Evolutionary conservation across 148 eudicot species (phyloP).

Genomic region (Chenopodium suecicum): DNA sequence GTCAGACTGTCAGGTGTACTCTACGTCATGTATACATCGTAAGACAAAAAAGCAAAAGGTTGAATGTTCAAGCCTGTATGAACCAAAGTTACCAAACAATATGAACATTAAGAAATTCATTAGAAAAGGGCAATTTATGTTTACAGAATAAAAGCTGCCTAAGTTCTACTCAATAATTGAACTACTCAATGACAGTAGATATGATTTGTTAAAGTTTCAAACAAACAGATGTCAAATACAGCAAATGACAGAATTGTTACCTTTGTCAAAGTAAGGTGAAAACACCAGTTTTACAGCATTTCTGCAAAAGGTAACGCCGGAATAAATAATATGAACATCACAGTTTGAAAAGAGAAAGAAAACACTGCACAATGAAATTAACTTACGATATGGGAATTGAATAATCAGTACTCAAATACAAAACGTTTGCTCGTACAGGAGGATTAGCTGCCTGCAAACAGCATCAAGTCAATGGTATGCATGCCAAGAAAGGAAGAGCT

Average conservation of each 20-base stretch:
- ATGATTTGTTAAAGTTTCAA: not conserved
- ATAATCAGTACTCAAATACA: conserved; percentile 67
- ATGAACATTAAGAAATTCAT: not conserved
- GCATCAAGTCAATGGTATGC: conserved; percentile 16
- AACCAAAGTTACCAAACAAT: not conserved
- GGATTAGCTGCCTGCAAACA: conserved; percentile 75
- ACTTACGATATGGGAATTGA: conserved; percentile 76
- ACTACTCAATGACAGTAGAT: not conserved
- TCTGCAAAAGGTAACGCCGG: conserved; percentile 50
- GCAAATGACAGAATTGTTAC: conserved; percentile 38
- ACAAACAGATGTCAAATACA: not conserved
- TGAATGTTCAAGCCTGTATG: not conserved
- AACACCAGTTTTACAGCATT: conserved; percentile 60
- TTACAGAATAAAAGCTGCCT: not conserved
- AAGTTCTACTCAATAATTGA: not conserved
- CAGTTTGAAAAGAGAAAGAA: not conserved
- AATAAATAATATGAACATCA: not conserved
- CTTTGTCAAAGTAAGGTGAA: conserved; percentile 64
- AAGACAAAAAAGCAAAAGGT: not conserved
- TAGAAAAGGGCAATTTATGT: not conserved
- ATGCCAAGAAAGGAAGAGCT: not conserved
- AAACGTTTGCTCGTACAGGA: conserved; percentile 94
- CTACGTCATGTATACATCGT: not conserved
- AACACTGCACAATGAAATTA: not conserved
- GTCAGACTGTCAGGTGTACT: not conserved